Percentiles rank a stretch among this genome's conserved stretches.
Conservation (phyloP, 345 rosid genomes). For the Lumnitzera littorea region DNA sequence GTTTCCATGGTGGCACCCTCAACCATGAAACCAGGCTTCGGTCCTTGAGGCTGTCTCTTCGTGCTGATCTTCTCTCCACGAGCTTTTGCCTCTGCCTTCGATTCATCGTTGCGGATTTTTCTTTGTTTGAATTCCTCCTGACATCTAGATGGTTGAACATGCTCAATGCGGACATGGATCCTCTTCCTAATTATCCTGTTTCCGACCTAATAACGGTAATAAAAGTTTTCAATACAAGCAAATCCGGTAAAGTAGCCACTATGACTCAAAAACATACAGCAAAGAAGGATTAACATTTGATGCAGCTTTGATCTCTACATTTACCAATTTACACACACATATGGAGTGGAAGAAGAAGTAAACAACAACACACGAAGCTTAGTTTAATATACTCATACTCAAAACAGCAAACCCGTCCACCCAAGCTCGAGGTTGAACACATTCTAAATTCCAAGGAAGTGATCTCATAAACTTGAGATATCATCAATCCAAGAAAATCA, state of each 20-base stretch:
- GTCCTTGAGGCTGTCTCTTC: slow-evolving; percentile 71
- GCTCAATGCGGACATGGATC: slow-evolving; percentile 75
- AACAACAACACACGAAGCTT: no score
- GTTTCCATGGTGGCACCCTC: slow-evolving; percentile 77
- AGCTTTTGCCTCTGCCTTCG: slow-evolving; percentile 68
- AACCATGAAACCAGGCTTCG: slow-evolving; percentile 86
- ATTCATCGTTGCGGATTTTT: slow-evolving; percentile 44
- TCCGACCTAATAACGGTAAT: slow-evolving; percentile 33
- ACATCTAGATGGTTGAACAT: slow-evolving; percentile 65
- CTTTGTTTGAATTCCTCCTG: slow-evolving; percentile 56
- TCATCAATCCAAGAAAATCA: no score
- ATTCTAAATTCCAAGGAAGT: no score
- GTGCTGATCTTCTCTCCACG: slow-evolving; percentile 65
- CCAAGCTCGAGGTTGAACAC: no score
- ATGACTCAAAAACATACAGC: neutral
- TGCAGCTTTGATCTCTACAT: no score
- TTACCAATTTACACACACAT: no score
- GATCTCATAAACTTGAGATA: no score
- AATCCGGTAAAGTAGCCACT: neutral
- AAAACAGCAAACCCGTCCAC: no score
- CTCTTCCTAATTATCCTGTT: slow-evolving; percentile 70
- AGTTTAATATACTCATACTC: no score
- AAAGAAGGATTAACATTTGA: no score
- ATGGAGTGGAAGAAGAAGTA: no score
- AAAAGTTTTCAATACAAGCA: neutral